Base-by-base conservation (phyloP, 2,329 filamentous ascomycete genomes). In the Hymenoscyphus salicellus region DNA sequence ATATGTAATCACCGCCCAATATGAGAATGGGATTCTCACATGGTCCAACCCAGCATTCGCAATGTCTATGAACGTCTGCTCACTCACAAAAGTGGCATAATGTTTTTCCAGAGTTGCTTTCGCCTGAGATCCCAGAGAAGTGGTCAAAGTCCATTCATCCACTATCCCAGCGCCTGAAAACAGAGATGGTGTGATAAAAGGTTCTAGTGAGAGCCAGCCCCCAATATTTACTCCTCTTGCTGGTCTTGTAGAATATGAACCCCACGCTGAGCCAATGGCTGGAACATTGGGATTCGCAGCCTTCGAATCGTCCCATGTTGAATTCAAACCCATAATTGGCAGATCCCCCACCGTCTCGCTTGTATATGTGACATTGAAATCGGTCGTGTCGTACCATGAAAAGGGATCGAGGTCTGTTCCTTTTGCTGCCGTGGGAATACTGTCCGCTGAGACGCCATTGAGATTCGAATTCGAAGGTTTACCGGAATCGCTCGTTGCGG, bases 281-380 rank as follows among this genome's bases (percentile, higher is more conserved):
- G 93, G 91, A 0, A 96, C 92, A 36, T 92, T 87, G 20, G 86
- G 82, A 75, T 98, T 98, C 14, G 93, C 88, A 69, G 83, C 81
- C 2, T 85, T 81, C 28, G 89, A 90, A 77, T 99, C 93, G 75
- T 98, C 90, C 91, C 92, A 99, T 0, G 86, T 83, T 0, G 87
- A 87, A 74, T 91, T 89, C 28, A 99, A 83, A 0, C 95, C 95
- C 88, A 98, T 98, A 65, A 98, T 77, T 0, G 92, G 89, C n/a
- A 99, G 82, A 2, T 89, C 91, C 23, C 95, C 95, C 0, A 98
- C 89, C 16, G 87, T 93, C 59, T 87, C 84, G 66, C 89, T 86
- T 0, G 95, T 99, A 75, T 96, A 99, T 0, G 95, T 98, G 66
- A 94, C 84, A 75, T 99, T 99, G 81, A 98, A 97, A 73, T 93